Evolutionary conservation across 345 rosid species (phyloP), one percentile per base, ranked within the genome.

Genomic region (Aquilaria sinensis): DNA sequence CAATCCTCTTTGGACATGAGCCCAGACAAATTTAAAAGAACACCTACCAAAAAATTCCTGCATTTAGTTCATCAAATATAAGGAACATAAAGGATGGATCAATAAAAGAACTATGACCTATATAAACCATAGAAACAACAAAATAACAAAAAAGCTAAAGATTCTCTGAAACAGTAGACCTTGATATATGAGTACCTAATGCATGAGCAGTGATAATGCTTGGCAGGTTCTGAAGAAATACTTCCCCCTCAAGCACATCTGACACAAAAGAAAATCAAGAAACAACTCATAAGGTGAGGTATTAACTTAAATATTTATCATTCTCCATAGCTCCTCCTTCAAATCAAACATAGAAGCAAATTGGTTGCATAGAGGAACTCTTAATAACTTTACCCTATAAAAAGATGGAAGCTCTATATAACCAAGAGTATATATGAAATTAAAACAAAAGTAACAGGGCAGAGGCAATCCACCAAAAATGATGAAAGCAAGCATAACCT

Each of bases 151-250:
- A 37, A 53, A 57, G 33, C 34, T 41, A 37, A n/a, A 23, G 37
- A 31, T 29, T 29, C 7, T 13, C 11, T 15, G 31, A 53, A 13
- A 65, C 67, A 63, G 43, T 37, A 23, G 43, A 37, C 43, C 5
- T 37, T 1, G 43, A 37, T 37, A 37, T 37, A 37, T 37, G 43
- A 37, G 5, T 82, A 90, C 99, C 99, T 75, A 94, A 75, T 60
- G 87, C 95, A 73, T 94, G 97, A 74, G 96, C 93, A 57, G 85
- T 72, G 66, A 88, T 73, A 54, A 94, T 85, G 70, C 99, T 94
- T 58, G 99, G 97, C 78, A 90, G 75, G 80, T 90, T 94, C 61
- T 90, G 99, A 68, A 94, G 96, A 85, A 94, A 94, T 75, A 94
- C 82, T 75, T 94, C 91, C 63, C 99, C 97, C 72, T 86, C 88